These are phyloP conservation scores for Trichosporon inkin DNA, from an alignment of 1,284 basidiomycete species.

Conservation along the genomic window DNA sequence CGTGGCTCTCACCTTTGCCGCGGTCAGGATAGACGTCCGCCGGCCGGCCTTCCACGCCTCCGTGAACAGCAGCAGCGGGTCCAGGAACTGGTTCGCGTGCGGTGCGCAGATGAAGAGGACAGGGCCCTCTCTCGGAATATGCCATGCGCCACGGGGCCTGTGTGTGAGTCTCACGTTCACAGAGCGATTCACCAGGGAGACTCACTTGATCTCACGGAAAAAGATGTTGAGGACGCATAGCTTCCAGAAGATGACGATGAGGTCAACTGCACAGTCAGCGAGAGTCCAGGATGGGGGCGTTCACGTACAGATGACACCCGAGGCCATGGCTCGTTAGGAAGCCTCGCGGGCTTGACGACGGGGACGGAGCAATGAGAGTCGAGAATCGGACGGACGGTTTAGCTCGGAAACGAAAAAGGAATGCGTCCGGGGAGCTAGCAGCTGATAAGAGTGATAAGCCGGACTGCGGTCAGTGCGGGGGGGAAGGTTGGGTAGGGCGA, in stretches of 20 bases:
- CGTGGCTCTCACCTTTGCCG: constrained; percentile 62
- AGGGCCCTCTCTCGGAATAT: constrained; percentile 86
- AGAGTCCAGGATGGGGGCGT: not conserved
- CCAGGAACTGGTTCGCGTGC: constrained; percentile 96
- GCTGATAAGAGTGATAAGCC: constrained; percentile 4
- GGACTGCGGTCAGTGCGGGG: not conserved
- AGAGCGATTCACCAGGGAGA: constrained; percentile 11
- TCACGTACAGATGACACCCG: not conserved
- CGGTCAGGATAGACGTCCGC: constrained; percentile 82
- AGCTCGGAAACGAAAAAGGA: not conserved
- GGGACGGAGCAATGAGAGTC: not conserved
- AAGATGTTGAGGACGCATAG: constrained; percentile 82
- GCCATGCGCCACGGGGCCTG: constrained; percentile 82
- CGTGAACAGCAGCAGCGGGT: constrained; percentile 81
- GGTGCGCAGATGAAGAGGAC: constrained; percentile 96
- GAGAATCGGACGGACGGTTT: not conserved
- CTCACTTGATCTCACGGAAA: constrained; percentile 83
- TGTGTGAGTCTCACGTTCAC: not conserved
- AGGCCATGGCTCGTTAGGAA: constrained; percentile 1
- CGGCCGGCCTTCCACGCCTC: constrained; percentile 83
- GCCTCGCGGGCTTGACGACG: not conserved
- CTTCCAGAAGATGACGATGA: constrained; percentile 57
- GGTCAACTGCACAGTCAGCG: constrained; percentile 33
- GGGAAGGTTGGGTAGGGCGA: not conserved
- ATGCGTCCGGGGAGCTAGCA: not conserved